Percentiles rank a stretch among this genome's conserved stretches.
Evolutionary conservation across 805 yeast species (phyloP).

Genomic region (Kuraishia molischiana): DNA sequence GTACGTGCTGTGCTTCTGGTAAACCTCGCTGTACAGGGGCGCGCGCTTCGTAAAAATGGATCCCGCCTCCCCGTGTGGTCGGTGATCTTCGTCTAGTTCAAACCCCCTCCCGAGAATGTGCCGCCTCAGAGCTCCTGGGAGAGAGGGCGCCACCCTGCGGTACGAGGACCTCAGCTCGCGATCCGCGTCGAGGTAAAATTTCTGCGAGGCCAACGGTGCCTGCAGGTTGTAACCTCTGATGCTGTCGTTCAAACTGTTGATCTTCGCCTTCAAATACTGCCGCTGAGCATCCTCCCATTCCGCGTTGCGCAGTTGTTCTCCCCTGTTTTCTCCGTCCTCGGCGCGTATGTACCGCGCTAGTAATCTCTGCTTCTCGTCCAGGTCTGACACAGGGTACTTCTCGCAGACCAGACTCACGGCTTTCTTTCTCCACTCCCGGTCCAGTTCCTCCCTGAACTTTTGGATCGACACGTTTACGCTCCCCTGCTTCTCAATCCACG

Average conservation of each 20-base stretch:
- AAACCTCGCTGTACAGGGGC: too few relatives aligned
- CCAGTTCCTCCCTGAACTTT: slow-evolving; percentile 35
- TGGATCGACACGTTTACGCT: slow-evolving; percentile 38
- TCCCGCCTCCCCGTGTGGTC: too few relatives aligned
- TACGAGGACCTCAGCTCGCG: slow-evolving; percentile 33
- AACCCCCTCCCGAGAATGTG: slow-evolving; percentile 12
- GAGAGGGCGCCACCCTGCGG: slow-evolving; percentile 17
- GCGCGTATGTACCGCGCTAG: slow-evolving; percentile 11
- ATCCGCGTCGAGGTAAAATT: slow-evolving; percentile 35
- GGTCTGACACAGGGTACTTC: slow-evolving; percentile 9
- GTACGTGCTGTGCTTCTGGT: slow-evolving; percentile 10
- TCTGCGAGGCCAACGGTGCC: slow-evolving; percentile 53
- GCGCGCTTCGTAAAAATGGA: too few relatives aligned
- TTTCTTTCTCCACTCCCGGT: slow-evolving; percentile 25
- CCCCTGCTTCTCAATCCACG: slow-evolving; percentile 81
- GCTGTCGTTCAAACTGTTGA: slow-evolving; percentile 33
- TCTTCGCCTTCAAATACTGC: slow-evolving; percentile 20
- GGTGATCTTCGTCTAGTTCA: too few relatives aligned
- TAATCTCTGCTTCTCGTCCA: slow-evolving; percentile 9
- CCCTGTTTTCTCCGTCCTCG: slow-evolving; percentile 8
- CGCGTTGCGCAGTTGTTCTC: slow-evolving; percentile 10
- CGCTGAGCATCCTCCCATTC: slow-evolving; percentile 28
- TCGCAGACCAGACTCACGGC: slow-evolving; percentile 21
- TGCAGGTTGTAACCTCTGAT: slow-evolving; percentile 53
- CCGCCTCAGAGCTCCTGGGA: slow-evolving; percentile 12